Base-by-base conservation (phyloP, 169 alveolate species). In the Plasmodium sp. region DNA sequence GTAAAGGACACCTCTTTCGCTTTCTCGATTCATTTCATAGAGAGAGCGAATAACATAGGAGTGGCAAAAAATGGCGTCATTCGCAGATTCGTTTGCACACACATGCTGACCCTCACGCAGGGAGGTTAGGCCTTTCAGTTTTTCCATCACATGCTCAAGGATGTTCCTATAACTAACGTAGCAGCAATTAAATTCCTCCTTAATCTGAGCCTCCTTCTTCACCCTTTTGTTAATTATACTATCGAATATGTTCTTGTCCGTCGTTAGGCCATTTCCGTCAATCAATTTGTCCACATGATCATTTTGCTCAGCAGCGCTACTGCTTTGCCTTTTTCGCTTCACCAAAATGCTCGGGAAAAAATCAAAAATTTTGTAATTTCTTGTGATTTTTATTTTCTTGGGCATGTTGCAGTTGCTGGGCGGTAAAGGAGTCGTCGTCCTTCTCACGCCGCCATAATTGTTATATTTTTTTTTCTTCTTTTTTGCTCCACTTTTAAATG, bases 191-290 rank as follows among this genome's bases (percentile, higher is more conserved):
- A 48, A 22, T 85, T 85, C 84, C 72, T 85, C 82, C 74, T 36
- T 45, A 18, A 73, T 22, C 6, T 85, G 62, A 22, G 27, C 45
- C 72, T 88, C 90, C 45, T 39, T 80, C 54, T 88, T 88, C 48
- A 88, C 51, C 72, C 48, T 88, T 43, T 18, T 79, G 72, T 88
- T 88, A 77, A 88, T 79, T 43, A 88, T 88, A 16, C 94, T 88
- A 54, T 88, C 94, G 73, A 79, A 88, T 33, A 88, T 88, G 73
- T 88, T 88, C n/a, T 33, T 77, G 41, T 85, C 81, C 9, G 45
- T 56, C 39, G 77, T 84, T 14, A 84, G 33, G 3, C 4, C 56
- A n/a, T 77, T 62, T 43, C 41, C 71, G 56, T 31, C 45, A 34
- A 18, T 85, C 36, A 16, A 51, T 45, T 43, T 22, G 10, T 51